A percentile compares a stretch with the other conserved stretches of the same genome.
These are phyloP conservation scores for Diplotaxis tenuifolia DNA, from an alignment of 345 rosid genomes.

Conservation along the genomic window DNA sequence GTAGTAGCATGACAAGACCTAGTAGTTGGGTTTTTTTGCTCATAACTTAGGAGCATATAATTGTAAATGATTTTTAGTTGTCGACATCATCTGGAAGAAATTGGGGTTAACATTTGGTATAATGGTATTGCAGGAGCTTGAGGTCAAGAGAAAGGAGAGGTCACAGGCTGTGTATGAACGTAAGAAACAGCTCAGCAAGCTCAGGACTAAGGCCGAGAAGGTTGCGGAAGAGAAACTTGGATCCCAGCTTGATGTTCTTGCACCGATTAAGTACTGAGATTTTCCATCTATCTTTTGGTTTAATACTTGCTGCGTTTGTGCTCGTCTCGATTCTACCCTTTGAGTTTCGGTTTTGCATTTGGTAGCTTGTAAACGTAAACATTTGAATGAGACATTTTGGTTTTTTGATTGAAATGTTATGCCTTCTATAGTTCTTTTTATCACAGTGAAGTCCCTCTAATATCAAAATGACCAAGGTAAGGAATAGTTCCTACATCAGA, in stretches of 20 bases:
- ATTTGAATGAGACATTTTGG: constrained; percentile 13
- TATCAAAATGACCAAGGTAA: too few species aligned
- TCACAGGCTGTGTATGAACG: not conserved
- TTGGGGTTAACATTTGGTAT: not conserved
- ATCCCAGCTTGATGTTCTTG: constrained; percentile 59
- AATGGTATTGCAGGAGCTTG: not conserved
- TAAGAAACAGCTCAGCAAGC: not conserved
- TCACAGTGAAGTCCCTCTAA: too few species aligned
- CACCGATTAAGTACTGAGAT: constrained; percentile 58
- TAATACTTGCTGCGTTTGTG: not conserved
- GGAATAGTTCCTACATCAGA: too few species aligned
- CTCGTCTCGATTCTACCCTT: constrained; percentile 5
- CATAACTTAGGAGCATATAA: not conserved
- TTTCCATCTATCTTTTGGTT: constrained; percentile 5
- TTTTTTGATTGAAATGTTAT: not conserved
- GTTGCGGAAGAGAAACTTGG: constrained; percentile 83
- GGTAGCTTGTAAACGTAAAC: constrained; percentile 14
- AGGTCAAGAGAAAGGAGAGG: not conserved
- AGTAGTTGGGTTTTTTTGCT: not conserved
- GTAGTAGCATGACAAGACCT: not conserved
- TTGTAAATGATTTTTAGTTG: not conserved
- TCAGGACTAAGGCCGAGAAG: constrained; percentile 55
- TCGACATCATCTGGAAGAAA: not conserved
- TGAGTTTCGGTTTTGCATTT: constrained; percentile 6
- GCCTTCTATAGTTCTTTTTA: too few species aligned